A percentile compares a stretch with the other conserved stretches of the same genome.
Conservation (phyloP, 2,329 filamentous ascomycete genomes). For the Ophiocordyceps robertsii region DNA sequence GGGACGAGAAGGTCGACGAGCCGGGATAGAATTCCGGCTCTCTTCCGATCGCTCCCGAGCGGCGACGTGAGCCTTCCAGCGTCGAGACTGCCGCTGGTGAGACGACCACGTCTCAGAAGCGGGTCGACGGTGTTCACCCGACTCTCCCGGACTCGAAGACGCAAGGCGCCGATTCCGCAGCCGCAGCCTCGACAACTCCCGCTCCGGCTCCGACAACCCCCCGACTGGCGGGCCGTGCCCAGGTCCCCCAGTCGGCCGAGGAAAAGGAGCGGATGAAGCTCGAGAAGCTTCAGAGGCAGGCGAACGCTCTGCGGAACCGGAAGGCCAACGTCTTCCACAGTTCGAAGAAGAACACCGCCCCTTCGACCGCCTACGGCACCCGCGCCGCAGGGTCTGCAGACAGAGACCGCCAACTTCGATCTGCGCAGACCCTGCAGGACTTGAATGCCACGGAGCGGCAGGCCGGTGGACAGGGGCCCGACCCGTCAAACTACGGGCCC, state of each 20-base stretch:
- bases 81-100: not conserved
- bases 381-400: slow-evolving; percentile 1
- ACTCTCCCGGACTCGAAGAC: not conserved
- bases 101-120: not conserved
- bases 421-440: slow-evolving; percentile 3
- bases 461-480: not conserved
- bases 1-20: not conserved
- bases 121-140: not conserved
- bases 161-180: not conserved
- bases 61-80: not conserved
- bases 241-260: not conserved
- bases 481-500: not conserved
- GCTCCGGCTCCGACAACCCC: not conserved
- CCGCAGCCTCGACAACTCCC: not conserved
- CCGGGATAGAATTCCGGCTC: not conserved
- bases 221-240: not conserved
- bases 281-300: slow-evolving; percentile 1
- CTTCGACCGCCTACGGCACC: slow-evolving; percentile 2
- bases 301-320: not conserved
- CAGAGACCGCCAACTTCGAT: not conserved
- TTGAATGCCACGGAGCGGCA: not conserved
- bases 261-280: not conserved
- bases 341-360: not conserved
- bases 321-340: slow-evolving; percentile 1
- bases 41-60: not conserved